These are phyloP conservation scores for Cadophora malorum DNA, from an alignment of 2,329 filamentous ascomycete genomes.

Conservation along the genomic window DNA sequence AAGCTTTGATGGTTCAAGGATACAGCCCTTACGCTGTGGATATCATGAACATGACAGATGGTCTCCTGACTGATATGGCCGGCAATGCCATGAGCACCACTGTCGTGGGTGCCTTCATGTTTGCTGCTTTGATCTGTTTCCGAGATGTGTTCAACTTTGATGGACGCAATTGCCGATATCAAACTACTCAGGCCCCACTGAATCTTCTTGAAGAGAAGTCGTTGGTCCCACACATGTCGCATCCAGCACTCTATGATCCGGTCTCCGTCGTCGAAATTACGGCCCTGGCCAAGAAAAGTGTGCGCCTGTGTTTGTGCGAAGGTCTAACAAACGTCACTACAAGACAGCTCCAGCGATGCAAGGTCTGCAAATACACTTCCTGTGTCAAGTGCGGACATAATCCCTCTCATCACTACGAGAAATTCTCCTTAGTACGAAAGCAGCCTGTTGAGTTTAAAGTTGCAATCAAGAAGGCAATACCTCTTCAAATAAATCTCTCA, in stretches of 20 bases:
- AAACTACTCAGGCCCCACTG: too few relatives aligned
- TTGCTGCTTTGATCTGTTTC: constrained; percentile 60
- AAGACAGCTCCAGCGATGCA: constrained; percentile 54
- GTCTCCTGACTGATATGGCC: constrained; percentile 71
- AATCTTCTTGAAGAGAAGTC: neutral
- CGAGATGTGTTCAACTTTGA: constrained; percentile 19
- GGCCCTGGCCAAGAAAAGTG: constrained; percentile 43
- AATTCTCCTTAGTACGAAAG: constrained; percentile 40
- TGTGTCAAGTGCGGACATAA: constrained; percentile 61
- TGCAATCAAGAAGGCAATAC: constrained; percentile 50
- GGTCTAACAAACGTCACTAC: constrained; percentile 49
- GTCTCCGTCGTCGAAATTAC: constrained; percentile 31
- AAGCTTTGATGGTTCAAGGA: constrained; percentile 71
- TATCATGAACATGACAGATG: constrained; percentile 66
- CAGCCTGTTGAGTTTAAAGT: constrained; percentile 53
- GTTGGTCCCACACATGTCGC: neutral
- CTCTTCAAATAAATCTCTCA: constrained; percentile 48
- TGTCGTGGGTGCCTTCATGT: constrained; percentile 68
- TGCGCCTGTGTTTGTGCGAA: constrained; percentile 64
- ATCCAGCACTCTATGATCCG: constrained; percentile 21
- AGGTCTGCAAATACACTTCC: constrained; percentile 59
- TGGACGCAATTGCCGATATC: neutral
- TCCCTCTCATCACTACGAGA: constrained; percentile 50
- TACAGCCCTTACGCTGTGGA: constrained; percentile 67
- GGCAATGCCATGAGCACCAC: constrained; percentile 83